These are phyloP conservation scores for Fomitiporia mediterranea DNA, from an alignment of 1,284 basidiomycete genomes.

Conservation along the genomic window DNA sequence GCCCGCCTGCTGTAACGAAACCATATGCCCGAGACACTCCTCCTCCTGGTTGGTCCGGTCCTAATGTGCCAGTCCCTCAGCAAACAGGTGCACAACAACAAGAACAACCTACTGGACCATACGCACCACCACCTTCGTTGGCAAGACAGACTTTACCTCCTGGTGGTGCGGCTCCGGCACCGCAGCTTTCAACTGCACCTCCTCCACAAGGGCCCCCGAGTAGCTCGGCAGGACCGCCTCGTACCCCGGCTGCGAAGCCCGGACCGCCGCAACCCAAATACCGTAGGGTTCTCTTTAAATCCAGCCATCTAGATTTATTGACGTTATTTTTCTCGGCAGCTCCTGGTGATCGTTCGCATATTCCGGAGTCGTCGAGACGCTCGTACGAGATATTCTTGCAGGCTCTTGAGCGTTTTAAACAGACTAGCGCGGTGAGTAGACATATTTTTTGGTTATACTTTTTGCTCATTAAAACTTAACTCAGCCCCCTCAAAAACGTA, in stretches of 20 bases:
- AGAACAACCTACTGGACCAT: slow-evolving; percentile 16
- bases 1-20: slow-evolving; percentile 11
- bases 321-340: slow-evolving; percentile 43
- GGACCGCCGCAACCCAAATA: slow-evolving; percentile 73
- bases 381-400: slow-evolving; percentile 65
- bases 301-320: slow-evolving; percentile 1
- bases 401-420: slow-evolving; percentile 62
- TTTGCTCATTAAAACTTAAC: slow-evolving; percentile 21
- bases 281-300: slow-evolving; percentile 47
- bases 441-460: slow-evolving; percentile 17
- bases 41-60: slow-evolving; percentile 13
- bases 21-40: slow-evolving; percentile 40
- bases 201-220: slow-evolving; percentile 31
- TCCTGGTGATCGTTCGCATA: slow-evolving; percentile 86
- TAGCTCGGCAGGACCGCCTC: slow-evolving; percentile 30
- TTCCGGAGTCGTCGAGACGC: slow-evolving; percentile 66
- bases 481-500: slow-evolving; percentile 77
- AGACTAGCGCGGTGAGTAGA: slow-evolving; percentile 61
- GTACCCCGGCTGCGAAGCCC: slow-evolving; percentile 32
- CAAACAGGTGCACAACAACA: slow-evolving; percentile 12
- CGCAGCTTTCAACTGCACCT: slow-evolving; percentile 30
- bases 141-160: slow-evolving; percentile 30
- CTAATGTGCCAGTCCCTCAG: neutral
- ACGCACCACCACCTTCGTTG: slow-evolving; percentile 17
- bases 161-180: slow-evolving; percentile 24